Base-by-base conservation (phyloP, 805 yeast species). In the Lipomyces oligophaga region DNA sequence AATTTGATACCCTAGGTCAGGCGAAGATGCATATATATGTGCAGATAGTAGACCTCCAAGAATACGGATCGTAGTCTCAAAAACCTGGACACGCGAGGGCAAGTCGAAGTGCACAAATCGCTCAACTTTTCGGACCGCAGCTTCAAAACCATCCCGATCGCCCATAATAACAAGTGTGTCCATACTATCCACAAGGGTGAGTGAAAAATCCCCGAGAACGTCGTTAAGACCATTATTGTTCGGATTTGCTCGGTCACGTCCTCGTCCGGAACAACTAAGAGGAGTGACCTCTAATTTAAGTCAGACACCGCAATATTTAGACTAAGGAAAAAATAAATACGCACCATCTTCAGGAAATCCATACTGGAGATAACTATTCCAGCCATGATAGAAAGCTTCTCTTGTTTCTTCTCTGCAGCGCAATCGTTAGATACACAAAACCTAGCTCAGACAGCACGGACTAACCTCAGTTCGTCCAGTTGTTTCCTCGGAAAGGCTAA, bases 31-130 rank as follows among this genome's bases (percentile, higher is more conserved):
- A 59, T 77, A 83, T 35, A 86, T 67, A 66, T 89, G 97, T 0
- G 86, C 78, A 1, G 90, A 80, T 19, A 89, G 60, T 25, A 89
- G 68, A 0, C 95, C 87, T 0, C 97, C 97, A 21, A 89, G 61
- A 1, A 85, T 77, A 32, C 97, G 67, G 15, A 90, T 89, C 4
- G 87, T 78, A 2, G 85, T 75, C 63, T 89, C 97, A 63, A 89
- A 89, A 1, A 89, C 94, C 60, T 89, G 97, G 0, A 89, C 82
- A 1, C 81, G 78, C 7, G 87, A 74, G 50, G 85, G 79, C 32
- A 78, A 72, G 32, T 78, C 73, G 60, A 86, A 86, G 38, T 69
- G 60, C 7, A 70, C 64, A 32, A 68, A 67, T 2, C 63, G 59
- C 10, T 63, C 63, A 7, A 78, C 67, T 19, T 74, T 59, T 0